Evolutionary conservation across 2,329 filamentous ascomycete genomes (phyloP).

Genomic region (Epichloe brachyelytri): DNA sequence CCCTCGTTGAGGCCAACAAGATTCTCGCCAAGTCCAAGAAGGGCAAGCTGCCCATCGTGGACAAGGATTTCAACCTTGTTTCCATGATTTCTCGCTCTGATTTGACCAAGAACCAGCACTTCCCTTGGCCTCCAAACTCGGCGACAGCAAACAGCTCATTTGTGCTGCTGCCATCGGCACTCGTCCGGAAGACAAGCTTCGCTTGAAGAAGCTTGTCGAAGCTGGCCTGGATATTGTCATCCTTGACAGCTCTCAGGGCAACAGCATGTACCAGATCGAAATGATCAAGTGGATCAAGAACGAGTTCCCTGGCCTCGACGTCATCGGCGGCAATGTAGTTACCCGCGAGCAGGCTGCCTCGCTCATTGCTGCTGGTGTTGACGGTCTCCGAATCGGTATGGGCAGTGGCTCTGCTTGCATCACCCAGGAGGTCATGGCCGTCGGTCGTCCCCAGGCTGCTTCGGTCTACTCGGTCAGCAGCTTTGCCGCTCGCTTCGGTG

Average conservation of each 20-base stretch:
- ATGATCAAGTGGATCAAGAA: conserved; percentile 96
- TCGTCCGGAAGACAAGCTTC: conserved; percentile 78
- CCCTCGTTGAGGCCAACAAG: conserved; percentile 76
- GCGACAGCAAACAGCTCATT: conserved; percentile 94
- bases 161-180: conserved; percentile 93
- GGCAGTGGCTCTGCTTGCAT: conserved; percentile 96
- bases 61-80: conserved; percentile 70
- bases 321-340: conserved; percentile 97
- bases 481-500: conserved; percentile 86
- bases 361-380: conserved; percentile 85
- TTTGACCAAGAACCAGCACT: conserved; percentile 97
- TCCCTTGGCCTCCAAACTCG: conserved; percentile 89
- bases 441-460: conserved; percentile 89
- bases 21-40: conserved; percentile 95
- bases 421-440: conserved; percentile 98
- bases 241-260: conserved; percentile 92
- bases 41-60: conserved; percentile 91
- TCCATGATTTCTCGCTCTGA: conserved; percentile 91
- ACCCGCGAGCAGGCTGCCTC: conserved; percentile 90
- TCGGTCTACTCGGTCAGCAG: conserved; percentile 80
- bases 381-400: conserved; percentile 97
- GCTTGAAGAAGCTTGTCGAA: conserved; percentile 78
- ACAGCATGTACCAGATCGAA: conserved; percentile 96
- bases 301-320: conserved; percentile 73
- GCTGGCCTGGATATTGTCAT: conserved; percentile 92